A percentile compares a stretch with the other conserved stretches of the same genome.
These are phyloP conservation scores for Neltuma alba DNA, from an alignment of 306 rosid genomes.

Conservation along the genomic window DNA sequence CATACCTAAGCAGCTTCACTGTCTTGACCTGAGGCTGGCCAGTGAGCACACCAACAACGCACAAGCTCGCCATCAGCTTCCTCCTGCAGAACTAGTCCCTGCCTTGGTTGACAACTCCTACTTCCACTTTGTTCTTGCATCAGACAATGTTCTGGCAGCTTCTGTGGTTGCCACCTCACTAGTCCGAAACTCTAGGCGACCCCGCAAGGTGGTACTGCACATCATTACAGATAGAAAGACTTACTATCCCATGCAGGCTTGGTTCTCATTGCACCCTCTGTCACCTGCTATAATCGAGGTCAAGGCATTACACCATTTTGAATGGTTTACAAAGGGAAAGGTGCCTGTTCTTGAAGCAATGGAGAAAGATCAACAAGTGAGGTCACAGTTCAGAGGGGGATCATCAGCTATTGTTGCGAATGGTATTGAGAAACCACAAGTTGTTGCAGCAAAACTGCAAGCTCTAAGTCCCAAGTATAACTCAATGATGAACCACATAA, in stretches of 20 bases:
- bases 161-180: slow-evolving; percentile 89
- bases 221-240: slow-evolving; percentile 92
- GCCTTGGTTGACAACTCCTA: slow-evolving; percentile 88
- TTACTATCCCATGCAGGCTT: slow-evolving; percentile 96
- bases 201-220: slow-evolving; percentile 73
- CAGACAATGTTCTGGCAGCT: slow-evolving; percentile 92
- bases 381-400: slow-evolving; percentile 91
- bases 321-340: slow-evolving; percentile 92
- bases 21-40: slow-evolving; percentile 86
- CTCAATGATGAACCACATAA: slow-evolving; percentile 95
- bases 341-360: slow-evolving; percentile 98
- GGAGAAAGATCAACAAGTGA: slow-evolving; percentile 93
- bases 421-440: slow-evolving; percentile 72
- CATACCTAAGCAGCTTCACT: slow-evolving; percentile 98
- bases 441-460: slow-evolving; percentile 92
- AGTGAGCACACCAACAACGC: slow-evolving; percentile 93
- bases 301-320: slow-evolving; percentile 97
- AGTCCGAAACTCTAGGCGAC: slow-evolving; percentile 71
- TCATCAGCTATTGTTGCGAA: slow-evolving; percentile 88
- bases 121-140: slow-evolving; percentile 90
- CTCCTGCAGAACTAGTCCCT: slow-evolving; percentile 90
- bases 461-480: slow-evolving; percentile 98
- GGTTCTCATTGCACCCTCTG: slow-evolving; percentile 91
- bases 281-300: slow-evolving; percentile 93
- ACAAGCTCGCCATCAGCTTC: slow-evolving; percentile 93